Conservation (phyloP, 768 basidiomycete genomes). For the Rhodotorula toruloides region DNA sequence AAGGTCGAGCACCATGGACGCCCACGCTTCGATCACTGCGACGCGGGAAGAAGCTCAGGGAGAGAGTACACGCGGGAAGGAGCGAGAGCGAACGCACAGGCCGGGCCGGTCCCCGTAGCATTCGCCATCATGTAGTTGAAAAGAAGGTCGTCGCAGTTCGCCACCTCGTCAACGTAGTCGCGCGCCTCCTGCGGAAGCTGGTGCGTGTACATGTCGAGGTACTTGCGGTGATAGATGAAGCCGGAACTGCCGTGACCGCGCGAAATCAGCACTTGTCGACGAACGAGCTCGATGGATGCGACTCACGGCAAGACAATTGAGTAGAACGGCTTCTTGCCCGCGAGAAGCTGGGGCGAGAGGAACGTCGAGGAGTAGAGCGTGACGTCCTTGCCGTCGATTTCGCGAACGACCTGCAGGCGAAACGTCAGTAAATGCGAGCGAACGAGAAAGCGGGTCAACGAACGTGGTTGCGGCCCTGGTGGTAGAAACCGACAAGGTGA, state of each 20-base stretch:
- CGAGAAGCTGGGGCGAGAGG: neutral
- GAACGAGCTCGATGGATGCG: too few relatives aligned
- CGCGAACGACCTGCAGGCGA: neutral
- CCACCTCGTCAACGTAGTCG: neutral
- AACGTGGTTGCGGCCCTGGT: neutral
- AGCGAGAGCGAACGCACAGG: neutral
- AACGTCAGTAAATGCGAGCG: too few relatives aligned
- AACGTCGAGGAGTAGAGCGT: neutral
- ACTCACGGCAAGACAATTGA: neutral
- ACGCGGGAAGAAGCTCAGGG: neutral
- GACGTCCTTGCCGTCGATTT: neutral
- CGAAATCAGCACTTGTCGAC: neutral
- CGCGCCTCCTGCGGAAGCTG: neutral
- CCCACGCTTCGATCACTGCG: neutral
- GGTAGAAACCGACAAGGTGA: neutral
- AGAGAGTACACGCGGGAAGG: neutral
- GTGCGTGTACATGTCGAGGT: neutral
- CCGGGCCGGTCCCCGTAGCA: neutral
- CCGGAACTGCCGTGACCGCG: neutral
- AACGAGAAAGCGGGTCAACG: neutral
- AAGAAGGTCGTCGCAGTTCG: neutral
- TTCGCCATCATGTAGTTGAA: neutral
- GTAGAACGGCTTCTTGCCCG: neutral
- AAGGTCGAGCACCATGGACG: neutral
- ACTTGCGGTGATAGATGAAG: conserved; percentile 1